These are phyloP conservation scores for Acanthamoeba lenticulata DNA, from an alignment of 208 protist species.

Conservation along the genomic window DNA sequence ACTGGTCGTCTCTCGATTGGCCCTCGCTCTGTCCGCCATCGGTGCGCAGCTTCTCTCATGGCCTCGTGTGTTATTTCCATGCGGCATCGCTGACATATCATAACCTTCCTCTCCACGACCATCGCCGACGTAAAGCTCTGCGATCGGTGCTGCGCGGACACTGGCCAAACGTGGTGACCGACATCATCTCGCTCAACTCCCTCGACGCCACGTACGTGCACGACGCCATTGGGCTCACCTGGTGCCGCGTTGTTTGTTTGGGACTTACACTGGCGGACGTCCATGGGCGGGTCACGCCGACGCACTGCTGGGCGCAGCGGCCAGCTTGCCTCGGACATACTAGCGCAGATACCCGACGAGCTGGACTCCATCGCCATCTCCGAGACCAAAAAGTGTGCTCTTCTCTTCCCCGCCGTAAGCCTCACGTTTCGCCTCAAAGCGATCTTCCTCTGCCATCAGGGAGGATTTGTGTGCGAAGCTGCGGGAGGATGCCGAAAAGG, in stretches of 20 bases:
- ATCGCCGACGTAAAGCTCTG: too few species aligned
- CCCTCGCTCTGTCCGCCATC: conserved; percentile 34
- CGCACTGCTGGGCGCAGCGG: neutral
- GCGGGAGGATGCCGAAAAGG: conserved; percentile 17
- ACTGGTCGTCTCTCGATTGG: conserved; percentile 27
- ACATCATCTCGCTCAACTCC: conserved; percentile 31
- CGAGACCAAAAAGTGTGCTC: neutral
- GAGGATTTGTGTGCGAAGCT: neutral
- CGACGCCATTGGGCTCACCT: neutral
- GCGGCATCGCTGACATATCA: neutral
- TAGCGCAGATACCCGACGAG: conserved; percentile 51
- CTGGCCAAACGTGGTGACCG: conserved; percentile 32
- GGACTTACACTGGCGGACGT: neutral
- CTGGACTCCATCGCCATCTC: conserved; percentile 40
- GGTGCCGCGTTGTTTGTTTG: neutral
- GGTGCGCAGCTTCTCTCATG: neutral
- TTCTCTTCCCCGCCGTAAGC: neutral
- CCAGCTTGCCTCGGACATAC: neutral
- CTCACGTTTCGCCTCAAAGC: neutral
- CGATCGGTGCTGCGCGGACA: neutral
- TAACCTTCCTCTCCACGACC: too few species aligned
- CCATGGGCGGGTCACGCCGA: neutral
- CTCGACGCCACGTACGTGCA: conserved; percentile 15
- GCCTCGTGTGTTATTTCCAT: neutral
- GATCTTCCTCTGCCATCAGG: neutral